Evolutionary conservation across 108 stramenopile genomes (phyloP), one percentile per base, ranked within the genome.

Genomic region (Nitzschia palea): DNA sequence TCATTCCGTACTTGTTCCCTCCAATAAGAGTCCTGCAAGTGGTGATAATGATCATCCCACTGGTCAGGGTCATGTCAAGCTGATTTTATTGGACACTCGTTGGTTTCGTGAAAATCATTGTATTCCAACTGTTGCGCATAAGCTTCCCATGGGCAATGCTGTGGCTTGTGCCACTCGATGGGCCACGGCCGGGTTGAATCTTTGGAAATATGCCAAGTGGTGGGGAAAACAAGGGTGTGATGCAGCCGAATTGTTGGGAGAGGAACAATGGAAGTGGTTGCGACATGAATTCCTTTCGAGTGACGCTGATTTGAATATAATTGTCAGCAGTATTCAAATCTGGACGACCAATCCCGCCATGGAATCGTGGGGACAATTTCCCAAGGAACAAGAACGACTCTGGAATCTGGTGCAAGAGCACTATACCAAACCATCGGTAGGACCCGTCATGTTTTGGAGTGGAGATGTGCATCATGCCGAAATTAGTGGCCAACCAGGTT

Each of bases 381-480:
- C 93, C 2, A 32, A 42, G 9, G 90, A 87, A 51, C 80, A 86
- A 62, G 37, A 60, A 22, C 73, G 80, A 2, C 65, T 96, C 6
- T 68, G 93, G 45, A 63, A 66, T 2, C 33, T 93, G 22, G 53
- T 95, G 22, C 77, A 59, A 31, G 10, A 34, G 0, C 65, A 74
- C 48, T 74, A 74, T 58, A 57, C 35, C 15, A 56, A 10, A 4
- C 12, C 30, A 43, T 71, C 15, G 12, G 37, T 6, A 18, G 47
- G 30, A 61, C 55, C 76, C 63, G 59, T 89, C 65, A 47, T 91
- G 29, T 56, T 92, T 25, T 59, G 88, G 52, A 85, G 84, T 44
- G 96, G 96, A 15, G 96, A 97, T 69, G 93, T 97, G 1, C 96
- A 97, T 72, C 84, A 89, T 68, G 93, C 85, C 29, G 96, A 97